A percentile compares a stretch with the other conserved stretches of the same genome.
Conservation (phyloP, 1,139 yeast species). For the Pichia sp. region DNA sequence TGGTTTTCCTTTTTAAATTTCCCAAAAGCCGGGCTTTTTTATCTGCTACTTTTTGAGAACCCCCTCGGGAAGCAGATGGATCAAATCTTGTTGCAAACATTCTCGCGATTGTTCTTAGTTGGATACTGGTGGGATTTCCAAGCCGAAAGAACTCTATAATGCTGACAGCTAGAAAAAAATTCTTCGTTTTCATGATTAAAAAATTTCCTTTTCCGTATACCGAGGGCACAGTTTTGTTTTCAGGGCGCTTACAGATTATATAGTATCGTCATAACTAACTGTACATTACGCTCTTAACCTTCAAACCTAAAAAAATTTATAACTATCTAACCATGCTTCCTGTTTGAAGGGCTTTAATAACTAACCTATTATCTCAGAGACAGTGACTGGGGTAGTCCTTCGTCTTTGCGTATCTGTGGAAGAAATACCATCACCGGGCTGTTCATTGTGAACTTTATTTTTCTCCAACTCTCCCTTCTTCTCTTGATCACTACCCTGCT, state of each 20-base stretch:
- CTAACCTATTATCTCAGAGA: conserved; percentile 2
- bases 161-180: neutral
- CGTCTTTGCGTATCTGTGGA: neutral
- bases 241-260: neutral
- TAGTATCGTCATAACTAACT: neutral
- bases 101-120: neutral
- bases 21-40: conserved; percentile 5
- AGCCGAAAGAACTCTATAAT: neutral
- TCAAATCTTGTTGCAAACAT: conserved; percentile 68
- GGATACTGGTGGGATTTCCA: neutral
- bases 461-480: neutral
- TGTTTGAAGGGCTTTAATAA: neutral
- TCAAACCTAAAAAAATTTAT: neutral
- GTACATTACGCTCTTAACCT: neutral
- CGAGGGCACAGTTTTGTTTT: neutral
- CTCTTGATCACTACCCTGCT: conserved; percentile 1
- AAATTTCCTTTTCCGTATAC: conserved; percentile 4
- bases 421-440: neutral
- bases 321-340: neutral
- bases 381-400: conserved; percentile 2
- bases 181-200: conserved; percentile 1
- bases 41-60: neutral
- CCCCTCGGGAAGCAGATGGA: conserved; percentile 34
- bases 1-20: conserved; percentile 6
- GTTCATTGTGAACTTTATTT: neutral